Base-by-base conservation (phyloP, 1,139 yeast genomes). In the Taphrina sp. region DNA sequence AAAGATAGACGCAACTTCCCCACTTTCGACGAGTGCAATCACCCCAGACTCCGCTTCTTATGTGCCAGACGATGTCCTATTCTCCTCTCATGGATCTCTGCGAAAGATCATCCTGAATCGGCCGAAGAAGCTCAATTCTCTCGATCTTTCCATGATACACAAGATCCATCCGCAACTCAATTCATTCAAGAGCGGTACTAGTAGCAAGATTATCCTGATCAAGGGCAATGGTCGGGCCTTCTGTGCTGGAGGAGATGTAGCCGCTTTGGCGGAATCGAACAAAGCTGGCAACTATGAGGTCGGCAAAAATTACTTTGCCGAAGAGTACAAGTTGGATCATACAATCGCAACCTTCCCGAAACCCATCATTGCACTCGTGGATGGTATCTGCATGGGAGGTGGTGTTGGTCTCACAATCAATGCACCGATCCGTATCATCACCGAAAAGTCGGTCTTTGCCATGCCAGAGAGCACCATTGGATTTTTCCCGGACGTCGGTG, bases 391-490 rank as follows among this genome's bases (percentile, higher is more conserved):
- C 47, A 88, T 92, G 96, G 98, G 98, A 57, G 98, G 98, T 55
- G 98, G 98, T 64, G 95, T 88, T 41, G 98, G 98, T 2, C 74
- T 92, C 57, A 77, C 92, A 0, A 83, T 87, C 41, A 97, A 94
- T 70, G 85, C 90, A n/a, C 95, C 96, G 2, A 90, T 90, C 75
- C 80, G 98, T 67, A 75, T 92, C 47, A 95, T 94, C 10, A 87
- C 96, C 35, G 97, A 92, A 66, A 79, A 79, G 65, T 90, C 97
- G 17, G 78, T 83, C 67, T 79, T 90, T 72, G 95, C 97, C 60
- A 94, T 92, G 98, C 98, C 98, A 3, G 98, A 92, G 70, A 85
- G 94, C 77, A 92, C 87, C 65, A 92, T 94, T 68, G 99, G 99
- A 0, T 88, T 90, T 69, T 86, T 87, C 74, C 95, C 96, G 7